Conservation (phyloP, 768 basidiomycete species). For the Pleurotus sapidus region DNA sequence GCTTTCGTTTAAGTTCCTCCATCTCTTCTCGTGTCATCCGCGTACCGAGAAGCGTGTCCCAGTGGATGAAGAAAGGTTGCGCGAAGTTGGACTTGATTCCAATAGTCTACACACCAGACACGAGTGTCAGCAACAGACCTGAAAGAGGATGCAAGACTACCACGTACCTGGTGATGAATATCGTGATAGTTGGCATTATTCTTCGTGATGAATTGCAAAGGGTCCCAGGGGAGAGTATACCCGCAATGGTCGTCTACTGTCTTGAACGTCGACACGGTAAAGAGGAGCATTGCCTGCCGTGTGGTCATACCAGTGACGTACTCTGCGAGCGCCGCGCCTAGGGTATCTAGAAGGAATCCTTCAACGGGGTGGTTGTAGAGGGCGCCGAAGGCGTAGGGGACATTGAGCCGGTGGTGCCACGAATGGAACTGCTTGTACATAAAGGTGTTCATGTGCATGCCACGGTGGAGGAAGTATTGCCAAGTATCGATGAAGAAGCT, state of each 20-base stretch:
- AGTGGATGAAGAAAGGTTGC: conserved; percentile 95
- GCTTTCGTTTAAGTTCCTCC: conserved; percentile 43
- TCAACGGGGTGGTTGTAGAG: conserved; percentile 98
- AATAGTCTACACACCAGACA: conserved; percentile 38
- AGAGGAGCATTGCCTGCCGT: conserved; percentile 84
- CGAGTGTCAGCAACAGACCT: conserved; percentile 3
- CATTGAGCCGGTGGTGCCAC: conserved; percentile 93
- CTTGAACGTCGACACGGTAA: conserved; percentile 81
- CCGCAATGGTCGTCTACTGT: conserved; percentile 97
- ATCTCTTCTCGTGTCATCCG: conserved; percentile 74
- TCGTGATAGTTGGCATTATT: conserved; percentile 99
- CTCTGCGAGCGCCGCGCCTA: conserved; percentile 81
- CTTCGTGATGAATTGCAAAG: conserved; percentile 75
- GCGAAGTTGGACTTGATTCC: conserved; percentile 96
- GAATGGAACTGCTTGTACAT: conserved; percentile 92
- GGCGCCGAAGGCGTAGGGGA: conserved; percentile 95
- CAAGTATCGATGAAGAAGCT: conserved; percentile 96
- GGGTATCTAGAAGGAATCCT: conserved; percentile 84
- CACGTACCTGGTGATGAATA: conserved; percentile 88
- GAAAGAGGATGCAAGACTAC: background rate
- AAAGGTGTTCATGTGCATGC: conserved; percentile 87
- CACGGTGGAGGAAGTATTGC: conserved; percentile 96
- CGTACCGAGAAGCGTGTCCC: conserved; percentile 85
- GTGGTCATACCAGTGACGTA: conserved; percentile 60
- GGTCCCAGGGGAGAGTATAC: conserved; percentile 88